These are phyloP conservation scores for Diaporthe nobilis DNA, from an alignment of 2,329 filamentous ascomycete species.

Conservation along the genomic window DNA sequence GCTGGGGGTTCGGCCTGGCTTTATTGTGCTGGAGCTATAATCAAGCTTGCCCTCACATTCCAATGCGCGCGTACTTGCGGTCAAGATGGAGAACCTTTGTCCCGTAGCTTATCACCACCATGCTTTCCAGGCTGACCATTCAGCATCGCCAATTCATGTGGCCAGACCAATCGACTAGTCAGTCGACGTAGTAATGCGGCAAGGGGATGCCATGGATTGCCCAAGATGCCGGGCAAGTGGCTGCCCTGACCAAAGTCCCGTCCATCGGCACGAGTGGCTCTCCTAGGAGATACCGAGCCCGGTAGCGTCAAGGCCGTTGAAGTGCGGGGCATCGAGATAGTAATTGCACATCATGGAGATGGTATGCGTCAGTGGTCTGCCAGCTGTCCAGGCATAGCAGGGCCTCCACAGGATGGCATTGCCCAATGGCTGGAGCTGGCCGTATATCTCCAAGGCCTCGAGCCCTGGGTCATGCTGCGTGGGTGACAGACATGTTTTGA, in stretches of 20 bases:
- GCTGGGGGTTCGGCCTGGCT: constrained; percentile 18
- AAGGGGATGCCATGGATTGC: constrained; percentile 11
- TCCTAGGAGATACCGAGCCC: constrained; percentile 29
- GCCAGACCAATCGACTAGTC: constrained; percentile 36
- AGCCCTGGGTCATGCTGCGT: background rate
- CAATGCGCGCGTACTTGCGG: constrained; percentile 4
- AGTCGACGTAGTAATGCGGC: constrained; percentile 33
- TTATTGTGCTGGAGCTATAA: constrained; percentile 31
- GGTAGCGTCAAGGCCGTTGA: background rate
- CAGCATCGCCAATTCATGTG: constrained; percentile 34
- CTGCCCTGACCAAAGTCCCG: constrained; percentile 19
- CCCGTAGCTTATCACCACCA: constrained; percentile 38
- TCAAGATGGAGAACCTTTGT: constrained; percentile 19
- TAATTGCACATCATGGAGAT: constrained; percentile 34
- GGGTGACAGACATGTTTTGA: constrained; percentile 23
- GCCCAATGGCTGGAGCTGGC: constrained; percentile 17
- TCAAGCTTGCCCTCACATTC: constrained; percentile 6
- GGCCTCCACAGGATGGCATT: constrained; percentile 14
- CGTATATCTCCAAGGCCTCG: background rate
- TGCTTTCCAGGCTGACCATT: constrained; percentile 31
- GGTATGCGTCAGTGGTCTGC: constrained; percentile 12
- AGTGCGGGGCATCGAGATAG: constrained; percentile 39
- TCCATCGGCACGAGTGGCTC: constrained; percentile 17
- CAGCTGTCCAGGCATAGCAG: constrained; percentile 30
- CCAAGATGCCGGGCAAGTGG: constrained; percentile 21